Conservation (phyloP, 495 filamentous ascomycete species). For the Chaetomium fimeti region DNA sequence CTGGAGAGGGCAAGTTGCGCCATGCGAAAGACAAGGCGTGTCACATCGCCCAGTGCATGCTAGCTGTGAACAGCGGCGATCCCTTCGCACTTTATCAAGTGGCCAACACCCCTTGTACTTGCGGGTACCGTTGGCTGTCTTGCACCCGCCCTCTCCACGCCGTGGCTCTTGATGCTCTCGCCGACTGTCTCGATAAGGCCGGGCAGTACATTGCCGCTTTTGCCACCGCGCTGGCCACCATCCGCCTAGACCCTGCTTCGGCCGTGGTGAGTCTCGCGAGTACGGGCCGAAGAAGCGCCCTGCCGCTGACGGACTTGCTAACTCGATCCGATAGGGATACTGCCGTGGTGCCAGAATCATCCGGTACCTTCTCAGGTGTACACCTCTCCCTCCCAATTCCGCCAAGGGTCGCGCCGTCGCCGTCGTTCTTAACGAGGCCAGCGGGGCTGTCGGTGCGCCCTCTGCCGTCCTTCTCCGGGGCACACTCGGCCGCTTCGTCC, state of each 20-base stretch:
- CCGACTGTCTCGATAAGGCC: slow-evolving; percentile 24
- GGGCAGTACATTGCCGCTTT: slow-evolving; percentile 27
- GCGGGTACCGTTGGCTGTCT: slow-evolving; percentile 31
- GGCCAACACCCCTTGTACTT: slow-evolving; percentile 21
- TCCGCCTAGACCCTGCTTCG: slow-evolving; percentile 29
- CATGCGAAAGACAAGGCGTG: slow-evolving; percentile 35
- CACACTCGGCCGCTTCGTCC: slow-evolving; percentile 23
- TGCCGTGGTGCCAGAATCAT: slow-evolving; percentile 31
- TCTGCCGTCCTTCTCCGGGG: slow-evolving; percentile 12
- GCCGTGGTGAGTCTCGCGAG: slow-evolving; percentile 22
- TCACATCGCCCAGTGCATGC: slow-evolving; percentile 28
- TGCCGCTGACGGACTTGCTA: background rate
- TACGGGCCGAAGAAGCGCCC: background rate
- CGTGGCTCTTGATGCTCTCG: slow-evolving; percentile 28
- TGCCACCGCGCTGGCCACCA: slow-evolving; percentile 28
- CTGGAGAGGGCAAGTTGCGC: background rate
- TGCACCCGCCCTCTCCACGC: slow-evolving; percentile 24
- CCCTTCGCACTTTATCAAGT: slow-evolving; percentile 19
- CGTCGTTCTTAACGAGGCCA: slow-evolving; percentile 14
- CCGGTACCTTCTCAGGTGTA: slow-evolving; percentile 20
- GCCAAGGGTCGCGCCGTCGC: slow-evolving; percentile 7
- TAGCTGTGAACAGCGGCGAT: slow-evolving; percentile 18
- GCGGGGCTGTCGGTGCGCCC: slow-evolving; percentile 2
- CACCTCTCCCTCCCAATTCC: background rate
- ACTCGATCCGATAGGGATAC: slow-evolving; percentile 28